phyloP scores from a whole-genome alignment of 768 basidiomycete species.

The Lepiota venenata region DNA sequence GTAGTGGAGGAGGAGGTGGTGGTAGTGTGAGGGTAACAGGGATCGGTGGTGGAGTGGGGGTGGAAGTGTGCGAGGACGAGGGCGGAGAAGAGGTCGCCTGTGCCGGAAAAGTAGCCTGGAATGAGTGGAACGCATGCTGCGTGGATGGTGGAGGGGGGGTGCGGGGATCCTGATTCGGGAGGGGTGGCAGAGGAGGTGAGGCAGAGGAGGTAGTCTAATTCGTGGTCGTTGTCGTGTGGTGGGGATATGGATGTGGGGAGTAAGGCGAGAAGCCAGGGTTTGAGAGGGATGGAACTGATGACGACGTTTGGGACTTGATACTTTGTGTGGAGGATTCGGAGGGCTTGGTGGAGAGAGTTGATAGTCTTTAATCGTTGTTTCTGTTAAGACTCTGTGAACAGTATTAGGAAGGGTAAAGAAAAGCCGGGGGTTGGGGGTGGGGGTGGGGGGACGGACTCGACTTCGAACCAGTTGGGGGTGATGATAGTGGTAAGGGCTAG shows the following conservation, averaged over 20 bases:
- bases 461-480: constrained; percentile 98
- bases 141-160: constrained; percentile 47
- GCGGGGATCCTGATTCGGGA: not conserved
- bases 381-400: constrained; percentile 66
- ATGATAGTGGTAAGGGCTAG: constrained; percentile 87
- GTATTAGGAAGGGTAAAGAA: constrained; percentile 23
- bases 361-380: constrained; percentile 64
- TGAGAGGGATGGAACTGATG: constrained; percentile 83
- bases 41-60: constrained; percentile 13
- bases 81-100: constrained; percentile 95
- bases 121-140: constrained; percentile 73
- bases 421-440: too few species aligned
- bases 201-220: constrained; percentile 66
- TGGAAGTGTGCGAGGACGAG: constrained; percentile 82
- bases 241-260: constrained; percentile 48
- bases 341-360: constrained; percentile 60
- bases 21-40: not conserved
- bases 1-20: constrained; percentile 10
- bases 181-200: constrained; percentile 55
- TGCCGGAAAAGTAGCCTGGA: constrained; percentile 92
- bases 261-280: constrained; percentile 52
- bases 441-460: constrained; percentile 59
- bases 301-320: constrained; percentile 84
- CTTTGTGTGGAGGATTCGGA: constrained; percentile 71
- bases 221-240: constrained; percentile 15